Percentiles rank a stretch among this genome's conserved stretches.
Conservation (phyloP, 2,329 filamentous ascomycete genomes). For the Exserohilum rostratum region DNA sequence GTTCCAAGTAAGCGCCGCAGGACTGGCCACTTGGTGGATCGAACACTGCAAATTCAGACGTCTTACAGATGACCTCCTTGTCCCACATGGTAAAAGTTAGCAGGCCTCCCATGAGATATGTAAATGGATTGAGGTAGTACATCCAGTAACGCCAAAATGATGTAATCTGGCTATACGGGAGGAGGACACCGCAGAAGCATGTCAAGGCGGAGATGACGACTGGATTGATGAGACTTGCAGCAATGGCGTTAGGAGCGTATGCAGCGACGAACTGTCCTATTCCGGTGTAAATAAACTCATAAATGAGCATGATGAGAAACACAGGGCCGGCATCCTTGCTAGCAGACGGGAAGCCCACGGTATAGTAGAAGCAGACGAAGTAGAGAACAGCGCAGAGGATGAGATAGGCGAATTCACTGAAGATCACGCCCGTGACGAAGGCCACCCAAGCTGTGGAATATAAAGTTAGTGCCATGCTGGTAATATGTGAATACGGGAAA, state of each 20-base stretch:
- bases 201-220: slow-evolving; percentile 19
- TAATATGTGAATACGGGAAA: neutral
- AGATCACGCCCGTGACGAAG: slow-evolving; percentile 70
- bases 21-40: slow-evolving; percentile 59
- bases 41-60: slow-evolving; percentile 47
- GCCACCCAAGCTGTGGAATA: slow-evolving; percentile 61
- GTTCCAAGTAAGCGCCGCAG: slow-evolving; percentile 63
- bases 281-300: slow-evolving; percentile 45
- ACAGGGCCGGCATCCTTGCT: slow-evolving; percentile 61
- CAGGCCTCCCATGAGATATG: slow-evolving; percentile 47
- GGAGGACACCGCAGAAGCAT: slow-evolving; percentile 60
- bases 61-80: slow-evolving; percentile 43
- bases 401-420: slow-evolving; percentile 71
- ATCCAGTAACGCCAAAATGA: slow-evolving; percentile 66
- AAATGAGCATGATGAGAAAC: slow-evolving; percentile 52
- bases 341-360: slow-evolving; percentile 28
- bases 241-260: slow-evolving; percentile 48
- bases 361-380: slow-evolving; percentile 70
- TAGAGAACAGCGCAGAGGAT: slow-evolving; percentile 66
- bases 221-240: slow-evolving; percentile 58
- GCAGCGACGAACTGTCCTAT: slow-evolving; percentile 63
- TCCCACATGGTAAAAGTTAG: slow-evolving; percentile 51
- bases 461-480: neutral
- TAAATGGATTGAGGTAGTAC: slow-evolving; percentile 4
- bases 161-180: slow-evolving; percentile 64